These are phyloP conservation scores for Camellia lanceoleosa DNA, from an alignment of 148 eudicot species.

Conservation along the genomic window DNA sequence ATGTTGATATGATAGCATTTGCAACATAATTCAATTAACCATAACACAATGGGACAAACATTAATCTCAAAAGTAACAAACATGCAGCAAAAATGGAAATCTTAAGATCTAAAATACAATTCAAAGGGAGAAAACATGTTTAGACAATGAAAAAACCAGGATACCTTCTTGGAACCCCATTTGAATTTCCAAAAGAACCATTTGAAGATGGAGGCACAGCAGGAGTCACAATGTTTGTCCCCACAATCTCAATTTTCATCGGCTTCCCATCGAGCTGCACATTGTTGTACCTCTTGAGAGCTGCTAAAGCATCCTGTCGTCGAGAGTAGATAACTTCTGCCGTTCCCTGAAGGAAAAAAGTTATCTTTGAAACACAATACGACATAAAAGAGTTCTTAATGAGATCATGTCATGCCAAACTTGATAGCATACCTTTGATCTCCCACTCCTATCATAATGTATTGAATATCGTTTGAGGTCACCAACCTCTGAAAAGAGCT, in stretches of 20 bases:
- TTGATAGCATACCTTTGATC: constrained; percentile 64
- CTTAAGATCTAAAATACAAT: neutral
- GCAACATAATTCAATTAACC: no score
- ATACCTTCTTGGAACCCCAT: constrained; percentile 47
- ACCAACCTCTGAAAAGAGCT: constrained; percentile 80
- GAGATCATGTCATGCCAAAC: constrained; percentile 13
- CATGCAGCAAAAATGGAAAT: neutral
- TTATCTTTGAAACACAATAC: constrained; percentile 18
- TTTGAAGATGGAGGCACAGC: constrained; percentile 33
- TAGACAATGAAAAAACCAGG: neutral
- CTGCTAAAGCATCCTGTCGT: constrained; percentile 71
- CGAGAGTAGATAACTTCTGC: constrained; percentile 79
- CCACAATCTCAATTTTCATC: constrained; percentile 83
- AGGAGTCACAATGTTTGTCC: constrained; percentile 52
- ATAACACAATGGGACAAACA: neutral
- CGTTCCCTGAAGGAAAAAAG: constrained; percentile 54
- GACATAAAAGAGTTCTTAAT: constrained; percentile 7
- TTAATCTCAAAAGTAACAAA: neutral
- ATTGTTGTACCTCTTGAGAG: constrained; percentile 79
- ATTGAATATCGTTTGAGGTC: constrained; percentile 61
- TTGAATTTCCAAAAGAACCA: constrained; percentile 32
- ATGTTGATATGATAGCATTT: no score
- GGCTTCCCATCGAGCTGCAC: constrained; percentile 95
- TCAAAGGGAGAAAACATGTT: neutral
- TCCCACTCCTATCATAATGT: constrained; percentile 77